Evolutionary conservation across 768 basidiomycete genomes (phyloP).

Genomic region (Trichaptum fuscoviolaceum): DNA sequence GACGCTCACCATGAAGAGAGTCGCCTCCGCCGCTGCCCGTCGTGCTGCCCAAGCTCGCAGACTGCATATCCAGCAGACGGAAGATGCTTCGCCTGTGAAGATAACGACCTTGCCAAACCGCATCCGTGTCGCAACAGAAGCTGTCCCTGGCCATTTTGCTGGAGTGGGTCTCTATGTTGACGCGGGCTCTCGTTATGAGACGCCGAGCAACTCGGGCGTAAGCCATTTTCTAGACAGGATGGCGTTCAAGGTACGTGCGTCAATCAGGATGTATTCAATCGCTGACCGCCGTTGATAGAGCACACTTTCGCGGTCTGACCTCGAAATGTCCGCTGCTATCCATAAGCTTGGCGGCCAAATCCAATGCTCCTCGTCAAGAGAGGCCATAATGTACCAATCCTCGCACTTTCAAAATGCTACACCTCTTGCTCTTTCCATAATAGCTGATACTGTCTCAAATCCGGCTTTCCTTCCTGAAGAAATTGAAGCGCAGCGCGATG

Average conservation of each 20-base stretch:
- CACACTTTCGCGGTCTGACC: slow-evolving; percentile 63
- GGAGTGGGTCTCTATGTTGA: slow-evolving; percentile 92
- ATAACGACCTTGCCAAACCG: slow-evolving; percentile 90
- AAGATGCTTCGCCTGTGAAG: slow-evolving; percentile 31
- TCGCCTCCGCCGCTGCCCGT: neutral
- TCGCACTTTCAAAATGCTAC: slow-evolving; percentile 86
- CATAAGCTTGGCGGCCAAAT: slow-evolving; percentile 89
- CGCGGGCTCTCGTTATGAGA: slow-evolving; percentile 89
- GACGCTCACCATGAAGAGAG: neutral
- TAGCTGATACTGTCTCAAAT: slow-evolving; percentile 85
- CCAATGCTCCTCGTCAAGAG: slow-evolving; percentile 83
- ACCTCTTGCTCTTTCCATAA: slow-evolving; percentile 76
- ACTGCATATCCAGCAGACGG: neutral
- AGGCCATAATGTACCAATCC: slow-evolving; percentile 97
- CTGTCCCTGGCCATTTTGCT: slow-evolving; percentile 90
- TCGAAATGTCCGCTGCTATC: slow-evolving; percentile 76
- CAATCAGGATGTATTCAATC: neutral
- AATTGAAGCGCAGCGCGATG: slow-evolving; percentile 76
- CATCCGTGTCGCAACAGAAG: slow-evolving; percentile 87
- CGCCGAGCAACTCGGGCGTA: slow-evolving; percentile 62
- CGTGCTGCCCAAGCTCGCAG: neutral
- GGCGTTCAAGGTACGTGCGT: slow-evolving; percentile 81
- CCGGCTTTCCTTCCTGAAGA: slow-evolving; percentile 74
- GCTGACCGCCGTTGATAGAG: slow-evolving; percentile 43
- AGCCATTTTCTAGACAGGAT: slow-evolving; percentile 92